A percentile compares a stretch with the other conserved stretches of the same genome.
These are phyloP conservation scores for Penicillium carneum DNA, from an alignment of 2,329 filamentous ascomycete species.

Conservation along the genomic window DNA sequence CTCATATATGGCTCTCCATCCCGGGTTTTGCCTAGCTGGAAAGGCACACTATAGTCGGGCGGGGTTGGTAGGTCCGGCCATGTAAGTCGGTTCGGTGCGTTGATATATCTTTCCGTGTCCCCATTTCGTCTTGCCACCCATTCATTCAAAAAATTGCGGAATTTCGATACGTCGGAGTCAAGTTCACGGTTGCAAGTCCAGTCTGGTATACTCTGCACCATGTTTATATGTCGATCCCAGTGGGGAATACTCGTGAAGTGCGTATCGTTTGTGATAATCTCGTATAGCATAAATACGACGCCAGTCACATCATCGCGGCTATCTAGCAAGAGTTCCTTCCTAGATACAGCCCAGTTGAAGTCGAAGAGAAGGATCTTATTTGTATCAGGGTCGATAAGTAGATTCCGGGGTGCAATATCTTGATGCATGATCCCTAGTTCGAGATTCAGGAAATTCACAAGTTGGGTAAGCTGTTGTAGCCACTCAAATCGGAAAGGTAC, in stretches of 20 bases:
- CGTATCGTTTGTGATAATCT: slow-evolving; percentile 39
- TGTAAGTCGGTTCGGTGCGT: slow-evolving; percentile 27
- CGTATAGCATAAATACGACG: slow-evolving; percentile 39
- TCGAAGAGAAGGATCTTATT: slow-evolving; percentile 37
- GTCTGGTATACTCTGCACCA: slow-evolving; percentile 29
- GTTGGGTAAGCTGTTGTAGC: slow-evolving; percentile 34
- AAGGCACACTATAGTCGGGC: slow-evolving; percentile 30
- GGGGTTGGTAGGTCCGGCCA: slow-evolving; percentile 26
- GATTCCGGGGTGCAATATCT: slow-evolving; percentile 43
- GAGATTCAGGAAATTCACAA: slow-evolving; percentile 37
- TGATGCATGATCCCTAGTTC: slow-evolving; percentile 44
- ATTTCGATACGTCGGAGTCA: slow-evolving; percentile 28
- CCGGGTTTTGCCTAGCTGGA: slow-evolving; percentile 19
- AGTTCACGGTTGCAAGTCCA: slow-evolving; percentile 28
- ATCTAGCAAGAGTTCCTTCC: slow-evolving; percentile 25
- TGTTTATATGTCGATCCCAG: slow-evolving; percentile 36
- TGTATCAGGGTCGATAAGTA: slow-evolving; percentile 38
- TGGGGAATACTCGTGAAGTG: slow-evolving; percentile 34
- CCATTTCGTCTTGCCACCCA: slow-evolving; percentile 27
- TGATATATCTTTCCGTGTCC: slow-evolving; percentile 30
- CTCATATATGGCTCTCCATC: slow-evolving; percentile 24
- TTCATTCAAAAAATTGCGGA: slow-evolving; percentile 30
- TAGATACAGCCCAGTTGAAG: slow-evolving; percentile 33
- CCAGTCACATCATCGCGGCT: slow-evolving; percentile 36
- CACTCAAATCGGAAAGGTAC: slow-evolving; percentile 35